Evolutionary conservation across 257 asterid species (phyloP).

Genomic region (Nicotiana noctiflora): DNA sequence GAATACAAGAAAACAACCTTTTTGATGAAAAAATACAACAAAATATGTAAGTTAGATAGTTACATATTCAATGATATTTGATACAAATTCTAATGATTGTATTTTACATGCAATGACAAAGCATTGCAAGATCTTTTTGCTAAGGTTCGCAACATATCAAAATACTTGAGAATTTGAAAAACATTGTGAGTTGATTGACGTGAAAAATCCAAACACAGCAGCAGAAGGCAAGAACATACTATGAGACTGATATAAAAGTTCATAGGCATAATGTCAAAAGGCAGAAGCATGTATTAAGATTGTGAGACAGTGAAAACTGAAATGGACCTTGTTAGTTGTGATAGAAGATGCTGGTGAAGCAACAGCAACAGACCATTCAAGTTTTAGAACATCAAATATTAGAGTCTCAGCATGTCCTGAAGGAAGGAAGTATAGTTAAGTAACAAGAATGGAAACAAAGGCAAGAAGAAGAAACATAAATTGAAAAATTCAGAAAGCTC

Average conservation of each 20-base stretch:
- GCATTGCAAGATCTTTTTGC: background rate
- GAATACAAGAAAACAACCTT: background rate
- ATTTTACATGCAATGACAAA: background rate
- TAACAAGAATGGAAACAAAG: background rate
- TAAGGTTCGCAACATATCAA: background rate
- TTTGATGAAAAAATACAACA: background rate
- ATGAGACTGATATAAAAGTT: background rate
- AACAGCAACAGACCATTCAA: slow-evolving; percentile 85
- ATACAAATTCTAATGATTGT: background rate
- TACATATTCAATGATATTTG: background rate
- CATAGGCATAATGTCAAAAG: background rate
- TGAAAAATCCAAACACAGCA: background rate
- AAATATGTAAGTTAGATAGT: background rate
- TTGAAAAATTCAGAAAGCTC: background rate
- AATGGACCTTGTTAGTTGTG: slow-evolving; percentile 73
- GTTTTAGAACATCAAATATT: slow-evolving; percentile 76
- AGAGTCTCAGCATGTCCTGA: slow-evolving; percentile 86
- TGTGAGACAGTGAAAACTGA: background rate
- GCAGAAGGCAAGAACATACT: background rate
- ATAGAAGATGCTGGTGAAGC: slow-evolving; percentile 75
- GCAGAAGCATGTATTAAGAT: background rate
- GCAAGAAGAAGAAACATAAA: background rate
- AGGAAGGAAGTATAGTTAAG: slow-evolving; percentile 1
- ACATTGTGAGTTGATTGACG: background rate
- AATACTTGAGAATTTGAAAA: background rate